phyloP scores from a whole-genome alignment of 2,329 filamentous ascomycete genomes.

The Fusarium sambucinum region DNA sequence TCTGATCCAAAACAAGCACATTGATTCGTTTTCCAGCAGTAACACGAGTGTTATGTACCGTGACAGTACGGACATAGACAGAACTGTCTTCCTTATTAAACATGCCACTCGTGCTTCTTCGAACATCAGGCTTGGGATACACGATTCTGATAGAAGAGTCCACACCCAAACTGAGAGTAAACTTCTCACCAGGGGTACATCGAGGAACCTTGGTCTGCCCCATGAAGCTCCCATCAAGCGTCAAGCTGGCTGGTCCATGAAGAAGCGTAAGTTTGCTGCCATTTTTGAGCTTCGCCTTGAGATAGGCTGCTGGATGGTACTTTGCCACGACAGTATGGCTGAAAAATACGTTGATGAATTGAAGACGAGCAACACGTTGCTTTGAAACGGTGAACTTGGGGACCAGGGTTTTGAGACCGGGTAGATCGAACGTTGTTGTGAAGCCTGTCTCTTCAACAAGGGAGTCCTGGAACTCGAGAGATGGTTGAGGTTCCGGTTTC shows the following conservation, averaged over 20 bases:
- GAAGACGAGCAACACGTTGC: conserved; percentile 70
- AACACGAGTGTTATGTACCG: conserved; percentile 64
- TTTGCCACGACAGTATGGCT: conserved; percentile 71
- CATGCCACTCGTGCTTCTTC: conserved; percentile 63
- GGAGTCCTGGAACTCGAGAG: conserved; percentile 59
- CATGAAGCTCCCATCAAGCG: conserved; percentile 73
- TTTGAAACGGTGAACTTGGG: conserved; percentile 65
- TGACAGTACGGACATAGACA: conserved; percentile 62
- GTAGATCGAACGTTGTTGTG: conserved; percentile 71
- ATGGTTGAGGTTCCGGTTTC: conserved; percentile 48
- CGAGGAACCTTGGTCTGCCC: conserved; percentile 67
- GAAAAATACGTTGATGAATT: conserved; percentile 64
- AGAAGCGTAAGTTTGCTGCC: conserved; percentile 67
- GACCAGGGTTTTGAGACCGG: conserved; percentile 66
- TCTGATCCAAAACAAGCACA: conserved; percentile 68
- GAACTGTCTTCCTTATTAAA: conserved; percentile 66
- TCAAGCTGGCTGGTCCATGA: conserved; percentile 66
- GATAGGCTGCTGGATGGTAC: conserved; percentile 69
- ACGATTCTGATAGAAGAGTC: conserved; percentile 68
- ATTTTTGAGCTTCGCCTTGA: conserved; percentile 69
- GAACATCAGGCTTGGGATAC: conserved; percentile 68
- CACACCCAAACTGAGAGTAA: conserved; percentile 68
- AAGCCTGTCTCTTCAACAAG: conserved; percentile 69
- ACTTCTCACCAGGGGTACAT: conserved; percentile 65
- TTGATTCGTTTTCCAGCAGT: conserved; percentile 55